phyloP scores from a whole-genome alignment of 805 yeast genomes.

The Saccharomycopsis sp. region DNA sequence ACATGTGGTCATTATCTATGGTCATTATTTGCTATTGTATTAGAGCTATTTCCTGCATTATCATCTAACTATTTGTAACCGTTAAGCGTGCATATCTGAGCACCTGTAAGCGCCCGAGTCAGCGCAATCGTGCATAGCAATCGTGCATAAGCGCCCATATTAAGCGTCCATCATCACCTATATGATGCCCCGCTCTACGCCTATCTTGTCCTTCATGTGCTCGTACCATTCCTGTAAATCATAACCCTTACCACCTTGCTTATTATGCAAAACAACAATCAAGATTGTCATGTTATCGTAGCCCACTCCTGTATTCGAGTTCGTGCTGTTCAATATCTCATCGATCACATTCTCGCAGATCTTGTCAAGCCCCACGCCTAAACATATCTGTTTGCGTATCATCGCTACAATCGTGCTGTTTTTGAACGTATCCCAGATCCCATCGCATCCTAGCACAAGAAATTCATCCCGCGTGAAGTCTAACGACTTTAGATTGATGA shows the following conservation, averaged over 20 bases:
- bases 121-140: too few relatives aligned
- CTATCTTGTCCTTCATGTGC: conserved; percentile 38
- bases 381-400: conserved; percentile 50
- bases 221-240: conserved; percentile 53
- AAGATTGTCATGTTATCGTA: conserved; percentile 77
- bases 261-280: conserved; percentile 55
- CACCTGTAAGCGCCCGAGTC: too few relatives aligned
- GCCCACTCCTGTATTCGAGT: conserved; percentile 70
- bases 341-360: conserved; percentile 56
- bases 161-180: too few relatives aligned
- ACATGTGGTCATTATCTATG: too few relatives aligned
- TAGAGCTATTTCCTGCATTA: too few relatives aligned
- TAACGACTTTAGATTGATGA: conserved; percentile 45
- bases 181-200: conserved; percentile 6
- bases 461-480: conserved; percentile 50
- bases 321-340: conserved; percentile 63
- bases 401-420: conserved; percentile 47
- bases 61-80: too few relatives aligned
- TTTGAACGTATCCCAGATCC: conserved; percentile 71
- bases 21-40: too few relatives aligned
- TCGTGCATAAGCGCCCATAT: too few relatives aligned
- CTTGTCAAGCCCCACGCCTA: conserved; percentile 53
- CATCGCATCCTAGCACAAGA: conserved; percentile 72
- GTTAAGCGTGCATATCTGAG: too few relatives aligned
- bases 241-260: conserved; percentile 31